A percentile compares a stretch with the other conserved stretches of the same genome.
Evolutionary conservation across 2,329 filamentous ascomycete species (phyloP).

Genomic region (Penicillium carneum): DNA sequence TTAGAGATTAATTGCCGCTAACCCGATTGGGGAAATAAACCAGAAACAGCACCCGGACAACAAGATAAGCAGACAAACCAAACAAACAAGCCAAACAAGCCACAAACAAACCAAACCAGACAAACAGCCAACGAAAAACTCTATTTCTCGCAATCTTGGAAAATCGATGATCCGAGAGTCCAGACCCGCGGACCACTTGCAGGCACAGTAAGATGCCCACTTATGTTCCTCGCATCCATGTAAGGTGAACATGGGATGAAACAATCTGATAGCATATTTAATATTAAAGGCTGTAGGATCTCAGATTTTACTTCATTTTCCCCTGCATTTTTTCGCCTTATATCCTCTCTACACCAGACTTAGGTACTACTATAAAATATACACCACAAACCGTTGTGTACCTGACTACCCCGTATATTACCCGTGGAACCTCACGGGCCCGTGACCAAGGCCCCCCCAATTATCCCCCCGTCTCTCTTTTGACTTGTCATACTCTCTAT

Average conservation of each 20-base stretch:
- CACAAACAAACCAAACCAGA: background rate
- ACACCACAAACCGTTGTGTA: constrained; percentile 2
- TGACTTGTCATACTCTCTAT: constrained; percentile 3
- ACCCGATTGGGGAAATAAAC: background rate
- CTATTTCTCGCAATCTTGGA: constrained; percentile 16
- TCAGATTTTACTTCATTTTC: background rate
- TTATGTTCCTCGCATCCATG: constrained; percentile 16
- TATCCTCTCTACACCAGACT: background rate
- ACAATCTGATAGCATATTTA: constrained; percentile 10
- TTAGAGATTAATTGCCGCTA: constrained; percentile 6
- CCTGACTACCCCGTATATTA: constrained; percentile 22
- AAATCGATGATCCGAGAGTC: constrained; percentile 15
- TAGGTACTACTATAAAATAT: background rate
- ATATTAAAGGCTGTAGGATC: constrained; percentile 10
- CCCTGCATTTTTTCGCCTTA: background rate
- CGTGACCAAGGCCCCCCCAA: constrained; percentile 22
- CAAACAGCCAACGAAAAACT: background rate
- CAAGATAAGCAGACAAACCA: background rate
- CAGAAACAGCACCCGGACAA: background rate
- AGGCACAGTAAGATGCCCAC: background rate
- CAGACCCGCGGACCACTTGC: constrained; percentile 6
- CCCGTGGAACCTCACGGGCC: constrained; percentile 21
- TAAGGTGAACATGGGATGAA: constrained; percentile 23
- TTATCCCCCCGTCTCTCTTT: constrained; percentile 18
- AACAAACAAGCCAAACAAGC: background rate